phyloP scores from a whole-genome alignment of 352 stramenopile genomes.

The Elongisporangium undulatum region DNA sequence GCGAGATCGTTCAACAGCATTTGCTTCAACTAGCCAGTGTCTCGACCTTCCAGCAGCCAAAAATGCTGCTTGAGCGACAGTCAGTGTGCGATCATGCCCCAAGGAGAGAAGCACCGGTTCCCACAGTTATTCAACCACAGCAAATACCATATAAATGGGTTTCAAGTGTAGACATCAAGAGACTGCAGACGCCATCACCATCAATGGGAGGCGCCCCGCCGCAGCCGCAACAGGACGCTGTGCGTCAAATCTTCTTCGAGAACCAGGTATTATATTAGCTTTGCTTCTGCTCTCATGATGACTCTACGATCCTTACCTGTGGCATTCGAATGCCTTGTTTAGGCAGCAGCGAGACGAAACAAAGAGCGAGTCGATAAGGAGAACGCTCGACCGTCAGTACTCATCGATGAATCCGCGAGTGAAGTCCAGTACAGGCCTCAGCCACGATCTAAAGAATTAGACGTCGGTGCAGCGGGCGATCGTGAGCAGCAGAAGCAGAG shows the following conservation, averaged over 20 bases:
- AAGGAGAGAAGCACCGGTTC: conserved; percentile 1
- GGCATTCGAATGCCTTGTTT: not conserved
- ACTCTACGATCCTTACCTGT: not conserved
- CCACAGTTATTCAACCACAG: not conserved
- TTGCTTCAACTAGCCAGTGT: conserved; percentile 27
- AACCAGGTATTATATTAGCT: conserved; percentile 39
- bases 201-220: not conserved
- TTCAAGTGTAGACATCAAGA: not conserved
- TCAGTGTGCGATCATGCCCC: not conserved
- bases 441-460: not conserved
- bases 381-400: conserved; percentile 15
- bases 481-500: not conserved
- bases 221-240: conserved; percentile 6
- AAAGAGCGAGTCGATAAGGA: conserved; percentile 52
- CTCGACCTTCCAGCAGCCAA: conserved; percentile 19
- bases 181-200: not conserved
- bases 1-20: conserved; percentile 19
- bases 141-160: not conserved
- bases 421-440: not conserved
- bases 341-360: conserved; percentile 51
- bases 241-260: conserved; percentile 55
- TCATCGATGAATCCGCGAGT: conserved; percentile 16
- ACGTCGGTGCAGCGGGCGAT: not conserved
- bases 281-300: not conserved
- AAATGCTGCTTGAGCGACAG: conserved; percentile 20